Base-by-base conservation (phyloP, 208 protist genomes). In the Trypanosoma conorhini region DNA sequence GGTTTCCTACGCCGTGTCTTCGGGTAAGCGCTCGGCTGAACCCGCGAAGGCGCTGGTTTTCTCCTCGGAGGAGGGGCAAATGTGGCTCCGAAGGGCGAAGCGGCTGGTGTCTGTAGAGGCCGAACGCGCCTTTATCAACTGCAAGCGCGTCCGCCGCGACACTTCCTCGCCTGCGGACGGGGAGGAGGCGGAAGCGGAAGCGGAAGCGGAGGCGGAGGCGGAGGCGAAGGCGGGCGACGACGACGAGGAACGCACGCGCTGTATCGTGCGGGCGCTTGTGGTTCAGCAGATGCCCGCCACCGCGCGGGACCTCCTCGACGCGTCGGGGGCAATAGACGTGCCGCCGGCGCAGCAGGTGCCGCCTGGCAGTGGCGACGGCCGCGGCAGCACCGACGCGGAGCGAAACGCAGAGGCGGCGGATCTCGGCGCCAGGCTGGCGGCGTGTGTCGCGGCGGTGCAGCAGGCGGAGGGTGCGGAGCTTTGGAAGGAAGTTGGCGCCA, bases 251-350 rank as follows among this genome's bases (percentile, higher is more conserved):
- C 38, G 9, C 5, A 70, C 17, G 5, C 15, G 30, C 30, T 48
- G 38, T 28, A 22, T 76, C 62, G 64, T 76, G 28, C 54, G 38
- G 22, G 64, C 58, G 12, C 71, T 76, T 26, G 64, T 76, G 46
- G 44, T 5, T 15, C 67, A 67, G 19, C 71, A 76, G 48, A 40
- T 76, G 56, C 21, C 48, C 24, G 42, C 52, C 24, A 48, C 64
- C 1, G 50, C 64, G 22, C 42, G 35, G 44, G 10, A 60, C 33
- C 64, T 76, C 59, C 33, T 70, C 17, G 30, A 54, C 19, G 30
- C 55, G 31, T 26, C 46, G 38, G 33, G 7, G 28, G 21, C 54
- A 9, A 1, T 5, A 46, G 35, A 38, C 9, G 50, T 33, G 21
- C 15, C 35, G 46, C 5, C 38, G 26, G 24, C 8, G 13, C 62